phyloP scores from a whole-genome alignment of 2,329 filamentous ascomycete genomes.

The Penicillium paneum region DNA sequence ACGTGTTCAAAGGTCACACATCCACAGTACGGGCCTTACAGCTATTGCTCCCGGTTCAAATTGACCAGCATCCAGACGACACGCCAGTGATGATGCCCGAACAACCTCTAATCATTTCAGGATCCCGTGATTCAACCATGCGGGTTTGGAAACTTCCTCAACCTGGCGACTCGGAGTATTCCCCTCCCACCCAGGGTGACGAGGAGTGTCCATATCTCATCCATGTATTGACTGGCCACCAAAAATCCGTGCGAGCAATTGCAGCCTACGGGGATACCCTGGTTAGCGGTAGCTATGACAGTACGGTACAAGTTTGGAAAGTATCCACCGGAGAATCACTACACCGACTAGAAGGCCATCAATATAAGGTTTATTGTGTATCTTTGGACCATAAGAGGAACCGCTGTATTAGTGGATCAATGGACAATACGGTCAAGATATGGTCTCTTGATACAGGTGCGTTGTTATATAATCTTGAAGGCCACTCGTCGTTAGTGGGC shows the following conservation, averaged over 20 bases:
- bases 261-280: constrained; percentile 91
- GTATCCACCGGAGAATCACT: constrained; percentile 90
- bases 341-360: constrained; percentile 80
- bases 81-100: constrained; percentile 87
- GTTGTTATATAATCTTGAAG: constrained; percentile 84
- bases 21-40: constrained; percentile 94
- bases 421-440: constrained; percentile 97
- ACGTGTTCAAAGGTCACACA: constrained; percentile 95
- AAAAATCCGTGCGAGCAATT: constrained; percentile 91
- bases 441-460: constrained; percentile 88
- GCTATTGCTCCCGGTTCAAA: constrained; percentile 81
- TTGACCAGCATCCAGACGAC: constrained; percentile 63
- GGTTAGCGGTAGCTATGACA: constrained; percentile 95
- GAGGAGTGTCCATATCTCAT: constrained; percentile 89
- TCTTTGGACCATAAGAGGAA: constrained; percentile 88
- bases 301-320: constrained; percentile 90
- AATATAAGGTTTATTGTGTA: constrained; percentile 91
- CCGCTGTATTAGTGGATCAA: constrained; percentile 94
- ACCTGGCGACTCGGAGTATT: constrained; percentile 70
- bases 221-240: constrained; percentile 78
- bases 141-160: constrained; percentile 92
- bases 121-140: constrained; percentile 91
- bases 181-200: constrained; percentile 67
- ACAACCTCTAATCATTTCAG: constrained; percentile 93
- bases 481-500: constrained; percentile 90